Evolutionary conservation across 2,329 filamentous ascomycete genomes (phyloP), one percentile per base, ranked within the genome.

Genomic region (Phialophora tarda): DNA sequence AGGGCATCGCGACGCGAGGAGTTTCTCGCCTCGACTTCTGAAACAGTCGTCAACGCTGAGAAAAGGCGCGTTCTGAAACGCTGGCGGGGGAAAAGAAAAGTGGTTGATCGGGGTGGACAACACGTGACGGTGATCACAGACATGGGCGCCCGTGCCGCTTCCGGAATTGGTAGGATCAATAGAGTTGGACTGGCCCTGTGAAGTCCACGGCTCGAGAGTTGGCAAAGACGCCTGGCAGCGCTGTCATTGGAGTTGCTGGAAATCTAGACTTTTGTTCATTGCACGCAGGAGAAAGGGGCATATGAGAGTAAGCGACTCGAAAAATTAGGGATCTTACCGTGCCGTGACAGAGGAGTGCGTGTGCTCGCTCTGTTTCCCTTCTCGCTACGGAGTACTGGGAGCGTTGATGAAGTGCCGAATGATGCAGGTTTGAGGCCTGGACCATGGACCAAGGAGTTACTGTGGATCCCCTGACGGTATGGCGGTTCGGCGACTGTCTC

Each of bases 11-110:
- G 61, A 28, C 47, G 30, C 59, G 7, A 61, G 14, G 48, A 53
- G 28, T 61, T 61, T 63, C 61, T 58, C 34, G 51, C 51, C 7
- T 24, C 32, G 47, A 44, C 55, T 34, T 56, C 57, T 50, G 50
- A 64, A 64, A 59, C 62, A n/a, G 56, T 60, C 48, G 30, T 50
- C n/a, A 47, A 55, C 56, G 62, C 56, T 55, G 56, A 51, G 48
- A 60, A 34, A 32, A 32, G 21, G 51, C 55, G 48, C 44, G 30
- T 61, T 28, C 28, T 61, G 63, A 65, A 65, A 65, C 63, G 51
- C 48, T 55, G 48, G 53, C 21, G 53, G 24, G 28, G 23, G 44
- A 26, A 24, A 55, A 24, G n/a, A 55, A 32, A 23, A 23, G 56
- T 24, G 30, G 62, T 26, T 26, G 30, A 41, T 24, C 41, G 50